phyloP scores from a whole-genome alignment of 1,284 basidiomycete genomes.

The Xanthoconium separans region DNA sequence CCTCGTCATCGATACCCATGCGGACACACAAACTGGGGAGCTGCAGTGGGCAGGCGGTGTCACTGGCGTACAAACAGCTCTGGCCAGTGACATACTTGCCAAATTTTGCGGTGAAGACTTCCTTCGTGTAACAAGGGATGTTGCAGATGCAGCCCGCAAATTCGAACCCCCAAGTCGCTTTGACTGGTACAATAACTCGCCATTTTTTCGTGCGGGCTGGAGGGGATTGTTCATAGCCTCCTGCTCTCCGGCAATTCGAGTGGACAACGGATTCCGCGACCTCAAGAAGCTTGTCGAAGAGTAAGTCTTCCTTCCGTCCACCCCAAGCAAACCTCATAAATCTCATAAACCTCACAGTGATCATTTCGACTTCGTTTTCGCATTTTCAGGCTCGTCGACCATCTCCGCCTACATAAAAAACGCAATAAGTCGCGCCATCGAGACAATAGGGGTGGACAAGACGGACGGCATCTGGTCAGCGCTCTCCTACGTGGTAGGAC shows the following conservation, averaged over 20 bases:
- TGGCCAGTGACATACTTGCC: neutral
- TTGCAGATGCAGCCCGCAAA: neutral
- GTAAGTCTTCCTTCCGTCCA: neutral
- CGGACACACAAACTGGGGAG: neutral
- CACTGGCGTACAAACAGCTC: neutral
- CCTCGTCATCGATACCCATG: neutral
- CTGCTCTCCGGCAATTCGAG: neutral
- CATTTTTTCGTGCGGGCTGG: neutral
- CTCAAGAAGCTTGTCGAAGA: neutral
- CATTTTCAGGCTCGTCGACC: neutral
- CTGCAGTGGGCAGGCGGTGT: neutral
- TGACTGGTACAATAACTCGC: neutral
- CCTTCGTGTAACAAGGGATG: neutral
- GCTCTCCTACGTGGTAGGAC: neutral
- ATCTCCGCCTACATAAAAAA: neutral
- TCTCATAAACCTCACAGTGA: neutral
- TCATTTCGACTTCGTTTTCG: neutral
- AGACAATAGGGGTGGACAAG: slow-evolving; percentile 1
- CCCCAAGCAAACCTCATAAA: no score
- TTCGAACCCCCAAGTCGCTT: neutral
- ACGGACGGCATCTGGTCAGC: neutral
- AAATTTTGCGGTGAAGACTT: neutral
- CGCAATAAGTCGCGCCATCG: neutral
- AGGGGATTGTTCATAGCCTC: neutral
- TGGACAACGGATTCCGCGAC: neutral